Evolutionary conservation across 2,329 filamentous ascomycete genomes (phyloP), one percentile per base, ranked within the genome.

Genomic region (Bimuria novae-zelandiae): DNA sequence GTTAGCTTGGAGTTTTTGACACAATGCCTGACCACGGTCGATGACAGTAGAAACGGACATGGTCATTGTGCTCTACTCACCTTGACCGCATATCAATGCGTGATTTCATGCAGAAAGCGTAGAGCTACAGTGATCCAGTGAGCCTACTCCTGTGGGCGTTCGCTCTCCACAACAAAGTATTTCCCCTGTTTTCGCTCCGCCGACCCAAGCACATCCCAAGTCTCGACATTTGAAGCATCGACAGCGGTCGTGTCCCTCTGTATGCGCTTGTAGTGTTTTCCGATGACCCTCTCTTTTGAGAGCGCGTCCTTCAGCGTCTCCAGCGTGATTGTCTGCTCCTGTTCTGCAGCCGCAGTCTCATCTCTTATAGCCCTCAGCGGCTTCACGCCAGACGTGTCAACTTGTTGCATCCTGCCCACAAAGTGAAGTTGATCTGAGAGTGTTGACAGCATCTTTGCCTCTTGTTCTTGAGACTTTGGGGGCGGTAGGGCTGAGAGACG

Each of bases 341-440:
- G 68, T 22, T 82, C 65, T 0, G 82, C 84, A 11, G 74, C 73
- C 2, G 68, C 63, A 1, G 89, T 89, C 77, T 94, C 92, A 70
- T 97, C 93, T 48, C 90, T 85, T 52, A 97, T 88, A 39, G 88
- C 87, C 45, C 84, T 81, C 37, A 99, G 76, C 0, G 94, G 92
- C 51, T 85, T 80, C 0, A 97, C 79, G 3, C 82, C 85, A 0
- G 80, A 75, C 0, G 90, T 92, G 71, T 96, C 83, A 43, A 96
- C 87, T 39, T 81, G 78, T 68, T 96, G 92, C 17, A 97, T 86
- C 57, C 91, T 85, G 56, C 84, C 86, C n/a, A 97, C 92, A 68
- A 99, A 99, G 66, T 89, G 88, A 0, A 99, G 83, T 70, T 99
- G 94, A 27, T 89, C 85, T 47, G 87, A 82, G 1, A 99, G 81